A percentile compares a stretch with the other conserved stretches of the same genome.
Evolutionary conservation across 1,284 basidiomycete genomes (phyloP).

Genomic region (Lentinula novae-zelandiae): DNA sequence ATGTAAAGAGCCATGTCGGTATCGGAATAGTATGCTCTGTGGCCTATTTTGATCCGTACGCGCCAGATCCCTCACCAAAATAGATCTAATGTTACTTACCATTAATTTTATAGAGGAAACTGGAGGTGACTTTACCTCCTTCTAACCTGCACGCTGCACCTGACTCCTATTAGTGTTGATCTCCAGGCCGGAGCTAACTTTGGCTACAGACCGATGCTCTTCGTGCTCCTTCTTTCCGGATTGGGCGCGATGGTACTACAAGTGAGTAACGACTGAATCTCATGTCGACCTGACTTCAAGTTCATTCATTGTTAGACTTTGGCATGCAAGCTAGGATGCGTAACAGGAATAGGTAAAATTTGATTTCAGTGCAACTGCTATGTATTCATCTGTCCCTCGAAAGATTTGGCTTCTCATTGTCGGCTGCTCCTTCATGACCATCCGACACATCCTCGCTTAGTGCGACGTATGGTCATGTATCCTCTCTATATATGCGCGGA

Average conservation of each 20-base stretch:
- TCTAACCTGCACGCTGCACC: not conserved
- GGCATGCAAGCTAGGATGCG: conserved; percentile 43
- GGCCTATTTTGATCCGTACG: conserved; percentile 49
- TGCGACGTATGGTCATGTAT: conserved; percentile 47
- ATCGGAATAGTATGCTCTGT: conserved; percentile 37
- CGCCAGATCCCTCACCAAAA: not conserved
- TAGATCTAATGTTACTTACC: not conserved
- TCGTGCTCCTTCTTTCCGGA: conserved; percentile 68
- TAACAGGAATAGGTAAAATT: conserved; percentile 41
- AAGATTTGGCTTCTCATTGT: conserved; percentile 51
- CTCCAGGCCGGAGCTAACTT: conserved; percentile 57
- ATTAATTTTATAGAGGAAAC: conserved; percentile 30
- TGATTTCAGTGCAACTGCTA: conserved; percentile 47
- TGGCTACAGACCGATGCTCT: conserved; percentile 68
- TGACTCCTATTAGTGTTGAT: conserved; percentile 38
- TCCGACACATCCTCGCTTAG: conserved; percentile 39
- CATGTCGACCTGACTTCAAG: not conserved
- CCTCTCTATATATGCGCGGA: conserved; percentile 64
- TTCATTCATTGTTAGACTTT: conserved; percentile 27
- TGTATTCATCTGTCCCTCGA: conserved; percentile 72
- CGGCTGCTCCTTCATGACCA: conserved; percentile 49
- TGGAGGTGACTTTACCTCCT: conserved; percentile 33
- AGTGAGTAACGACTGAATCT: conserved; percentile 24
- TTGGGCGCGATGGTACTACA: conserved; percentile 63
- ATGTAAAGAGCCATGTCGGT: conserved; percentile 41